Evolutionary conservation across 106 monocot species (phyloP).

Genomic region (Apostasia shenzhenica): DNA sequence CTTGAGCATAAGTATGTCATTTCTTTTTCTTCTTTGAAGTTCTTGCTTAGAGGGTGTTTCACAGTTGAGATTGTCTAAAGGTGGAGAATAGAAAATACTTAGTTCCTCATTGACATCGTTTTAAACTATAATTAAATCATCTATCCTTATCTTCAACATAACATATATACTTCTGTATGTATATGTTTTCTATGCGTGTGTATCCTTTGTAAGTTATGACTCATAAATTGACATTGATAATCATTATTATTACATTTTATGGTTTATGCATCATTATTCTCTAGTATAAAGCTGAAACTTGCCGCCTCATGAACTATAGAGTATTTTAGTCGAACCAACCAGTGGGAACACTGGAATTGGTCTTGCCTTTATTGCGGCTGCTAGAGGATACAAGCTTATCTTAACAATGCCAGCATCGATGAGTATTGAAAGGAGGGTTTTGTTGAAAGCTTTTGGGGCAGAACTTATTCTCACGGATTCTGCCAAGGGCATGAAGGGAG

Average conservation of each 20-base stretch:
- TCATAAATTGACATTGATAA: too few species aligned
- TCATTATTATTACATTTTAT: too few species aligned
- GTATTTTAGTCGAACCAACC: slow-evolving; percentile 86
- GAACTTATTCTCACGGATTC: slow-evolving; percentile 94
- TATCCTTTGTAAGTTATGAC: too few species aligned
- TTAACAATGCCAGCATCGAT: slow-evolving; percentile 98
- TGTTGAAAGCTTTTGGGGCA: slow-evolving; percentile 93
- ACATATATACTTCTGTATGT: too few species aligned
- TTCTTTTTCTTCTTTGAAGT: not conserved
- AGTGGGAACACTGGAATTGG: slow-evolving; percentile 98
- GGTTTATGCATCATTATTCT: not conserved
- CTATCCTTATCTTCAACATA: too few species aligned
- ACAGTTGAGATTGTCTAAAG: not conserved
- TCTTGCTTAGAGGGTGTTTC: not conserved
- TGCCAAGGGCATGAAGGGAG: slow-evolving; percentile 95
- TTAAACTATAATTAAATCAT: too few species aligned
- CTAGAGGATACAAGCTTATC: slow-evolving; percentile 91
- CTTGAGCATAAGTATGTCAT: not conserved
- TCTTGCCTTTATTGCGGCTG: slow-evolving; percentile 95
- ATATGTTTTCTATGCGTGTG: too few species aligned
- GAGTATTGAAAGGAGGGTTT: slow-evolving; percentile 92
- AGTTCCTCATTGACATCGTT: too few species aligned
- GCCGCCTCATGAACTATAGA: slow-evolving; percentile 23
- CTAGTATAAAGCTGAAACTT: not conserved
- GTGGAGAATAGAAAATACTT: too few species aligned